Evolutionary conservation across 441 rosid genomes (phyloP).

Genomic region (Corymbia calophylla): DNA sequence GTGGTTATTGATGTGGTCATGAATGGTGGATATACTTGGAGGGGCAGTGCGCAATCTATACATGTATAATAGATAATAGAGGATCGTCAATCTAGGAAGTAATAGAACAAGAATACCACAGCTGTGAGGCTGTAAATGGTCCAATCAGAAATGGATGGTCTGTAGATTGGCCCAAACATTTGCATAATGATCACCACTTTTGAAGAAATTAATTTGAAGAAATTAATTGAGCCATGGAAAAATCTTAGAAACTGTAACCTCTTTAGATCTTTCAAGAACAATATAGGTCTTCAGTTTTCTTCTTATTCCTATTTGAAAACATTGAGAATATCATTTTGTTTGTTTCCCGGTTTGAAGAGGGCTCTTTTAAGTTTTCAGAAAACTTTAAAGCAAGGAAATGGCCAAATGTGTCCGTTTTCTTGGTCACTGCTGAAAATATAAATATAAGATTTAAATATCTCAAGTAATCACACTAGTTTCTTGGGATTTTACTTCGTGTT

Average conservation of each 20-base stretch:
- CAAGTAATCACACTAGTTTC: not conserved
- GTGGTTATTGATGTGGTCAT: not conserved
- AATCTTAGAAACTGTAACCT: not conserved
- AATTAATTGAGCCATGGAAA: not conserved
- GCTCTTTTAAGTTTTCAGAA: not conserved
- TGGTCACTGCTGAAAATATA: not conserved
- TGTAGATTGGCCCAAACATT: not conserved
- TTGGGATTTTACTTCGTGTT: not conserved
- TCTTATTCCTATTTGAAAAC: not conserved
- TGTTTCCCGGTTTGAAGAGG: not conserved
- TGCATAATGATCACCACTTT: not conserved
- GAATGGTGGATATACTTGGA: not conserved
- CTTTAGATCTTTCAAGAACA: not conserved
- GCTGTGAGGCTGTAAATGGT: not conserved
- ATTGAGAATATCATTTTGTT: not conserved
- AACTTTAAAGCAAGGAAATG: not conserved
- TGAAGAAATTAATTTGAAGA: not conserved
- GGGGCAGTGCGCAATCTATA: not conserved
- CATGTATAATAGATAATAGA: not conserved
- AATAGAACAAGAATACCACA: not conserved
- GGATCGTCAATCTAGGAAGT: not conserved
- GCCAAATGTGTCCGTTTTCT: not conserved
- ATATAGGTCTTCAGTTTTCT: not conserved
- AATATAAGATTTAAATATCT: not conserved
- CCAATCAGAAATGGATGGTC: not conserved